Base-by-base conservation (phyloP, 164 flowering plant species). In the Tetrastigma voinierianum region DNA sequence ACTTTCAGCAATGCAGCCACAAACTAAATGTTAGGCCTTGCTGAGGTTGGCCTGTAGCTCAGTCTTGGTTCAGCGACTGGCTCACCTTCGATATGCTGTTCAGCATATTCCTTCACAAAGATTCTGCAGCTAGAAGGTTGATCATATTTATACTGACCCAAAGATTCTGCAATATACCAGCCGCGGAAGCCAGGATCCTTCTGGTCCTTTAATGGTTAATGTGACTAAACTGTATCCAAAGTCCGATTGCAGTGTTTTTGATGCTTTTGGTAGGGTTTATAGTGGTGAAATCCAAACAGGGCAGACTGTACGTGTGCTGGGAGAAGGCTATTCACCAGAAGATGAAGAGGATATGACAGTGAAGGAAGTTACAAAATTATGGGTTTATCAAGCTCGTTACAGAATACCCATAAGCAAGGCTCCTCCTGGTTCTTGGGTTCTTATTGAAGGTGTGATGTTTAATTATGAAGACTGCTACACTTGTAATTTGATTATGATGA, bases 361-460 rank as follows among this genome's bases (percentile, higher is more conserved):
- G 51, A 93, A 93, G 78, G 97, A 90, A 82, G 96, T 91, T 23
- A 93, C 99, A 20, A 96, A 93, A 74, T 69, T 96, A 54, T 93
- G 98, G 97, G 87, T 93, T 21, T 96, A 90, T 75, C 99, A 96
- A 83, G 91, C 97, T 71, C 95, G 98, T 62, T 92, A 93, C 59
- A 87, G 97, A 62, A 78, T 93, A 68, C 97, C 99, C 51, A 78
- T 96, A 65, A 86, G 88, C 75, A 86, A 85, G 80, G 99, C 99
- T 51, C 97, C 95, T 74, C 96, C 99, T 60, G 99, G 98, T 73
- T 87, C 97, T 59, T 96, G 98, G 99, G 97, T 96, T 73, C 90
- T 96, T 13, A 90, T 96, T 80, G 99, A 96, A 83, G 98, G 99
- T 65, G 99, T 96, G 6, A 91, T 86, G 97, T 96, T 60, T 98